Evolutionary conservation across 73 alveolate species (phyloP).

Genomic region (Diophrys appendiculata): DNA sequence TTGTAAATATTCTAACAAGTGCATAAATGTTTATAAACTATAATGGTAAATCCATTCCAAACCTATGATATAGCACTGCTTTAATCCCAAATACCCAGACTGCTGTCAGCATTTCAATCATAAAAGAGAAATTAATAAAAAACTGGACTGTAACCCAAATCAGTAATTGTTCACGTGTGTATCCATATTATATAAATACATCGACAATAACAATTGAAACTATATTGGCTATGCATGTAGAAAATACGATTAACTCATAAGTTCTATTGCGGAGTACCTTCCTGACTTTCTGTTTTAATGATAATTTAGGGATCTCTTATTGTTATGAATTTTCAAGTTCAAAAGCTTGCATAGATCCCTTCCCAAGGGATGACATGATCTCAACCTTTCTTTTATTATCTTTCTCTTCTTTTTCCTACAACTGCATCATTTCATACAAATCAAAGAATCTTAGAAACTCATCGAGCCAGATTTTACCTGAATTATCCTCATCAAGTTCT

Average conservation of each 20-base stretch:
- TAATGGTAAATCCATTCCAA: background rate
- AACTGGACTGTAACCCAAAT: conserved; percentile 1
- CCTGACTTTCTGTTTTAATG: no score
- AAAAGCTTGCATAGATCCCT: no score
- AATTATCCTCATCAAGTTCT: background rate
- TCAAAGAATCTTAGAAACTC: conserved; percentile 48
- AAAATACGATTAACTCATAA: conserved; percentile 7
- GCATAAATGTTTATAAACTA: background rate
- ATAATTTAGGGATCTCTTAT: no score
- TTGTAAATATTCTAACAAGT: background rate
- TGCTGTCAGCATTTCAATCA: background rate
- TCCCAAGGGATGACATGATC: background rate
- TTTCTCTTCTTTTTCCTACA: background rate
- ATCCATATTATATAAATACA: no score
- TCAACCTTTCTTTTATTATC: background rate
- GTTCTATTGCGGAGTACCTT: background rate
- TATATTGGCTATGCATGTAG: no score
- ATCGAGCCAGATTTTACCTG: conserved; percentile 21
- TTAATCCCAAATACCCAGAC: background rate
- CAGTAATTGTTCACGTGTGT: no score
- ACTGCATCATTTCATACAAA: conserved; percentile 45
- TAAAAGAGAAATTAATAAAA: background rate
- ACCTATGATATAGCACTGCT: background rate
- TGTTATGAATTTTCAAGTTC: no score
- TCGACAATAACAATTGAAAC: no score